Evolutionary conservation across 176 grass and related monocot species (phyloP).

Genomic region (Aegilops tauschii): DNA sequence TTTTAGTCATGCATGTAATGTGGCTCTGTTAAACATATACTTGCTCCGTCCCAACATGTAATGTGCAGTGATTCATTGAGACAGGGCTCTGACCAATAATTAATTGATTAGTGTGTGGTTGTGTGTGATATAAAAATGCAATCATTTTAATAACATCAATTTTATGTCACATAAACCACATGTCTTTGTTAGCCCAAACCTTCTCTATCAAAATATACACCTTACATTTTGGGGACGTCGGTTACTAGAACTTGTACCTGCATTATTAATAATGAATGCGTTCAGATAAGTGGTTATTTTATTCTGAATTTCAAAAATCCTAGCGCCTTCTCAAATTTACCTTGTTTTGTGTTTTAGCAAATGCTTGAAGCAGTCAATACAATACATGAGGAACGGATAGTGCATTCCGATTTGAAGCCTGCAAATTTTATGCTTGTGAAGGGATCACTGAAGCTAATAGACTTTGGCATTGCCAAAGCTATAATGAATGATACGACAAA

Average conservation of each 20-base stretch:
- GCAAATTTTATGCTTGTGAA: conserved; percentile 89
- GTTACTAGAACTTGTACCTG: not conserved
- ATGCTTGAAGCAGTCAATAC: conserved; percentile 98
- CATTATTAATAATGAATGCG: not conserved
- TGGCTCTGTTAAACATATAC: not conserved
- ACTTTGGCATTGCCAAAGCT: conserved; percentile 86
- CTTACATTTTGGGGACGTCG: not conserved
- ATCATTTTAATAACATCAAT: not conserved
- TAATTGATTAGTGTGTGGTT: not conserved
- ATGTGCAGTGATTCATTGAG: not conserved
- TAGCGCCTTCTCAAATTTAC: not conserved
- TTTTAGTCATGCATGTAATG: not conserved
- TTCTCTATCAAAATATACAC: not conserved
- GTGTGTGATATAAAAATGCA: not conserved
- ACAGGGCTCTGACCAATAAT: not conserved
- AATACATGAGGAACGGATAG: conserved; percentile 87
- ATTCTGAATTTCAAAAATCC: not conserved
- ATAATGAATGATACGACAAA: conserved; percentile 82
- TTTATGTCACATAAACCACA: not conserved
- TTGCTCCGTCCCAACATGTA: not conserved
- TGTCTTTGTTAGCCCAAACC: not conserved
- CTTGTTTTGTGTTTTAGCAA: conserved; percentile 67
- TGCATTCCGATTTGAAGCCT: conserved; percentile 94
- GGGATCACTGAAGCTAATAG: conserved; percentile 81
- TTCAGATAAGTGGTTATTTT: not conserved